Evolutionary conservation across 2,329 filamentous ascomycete genomes (phyloP), one percentile per base, ranked within the genome.

Genomic region (Pseudocercospora pini-densiflorae): DNA sequence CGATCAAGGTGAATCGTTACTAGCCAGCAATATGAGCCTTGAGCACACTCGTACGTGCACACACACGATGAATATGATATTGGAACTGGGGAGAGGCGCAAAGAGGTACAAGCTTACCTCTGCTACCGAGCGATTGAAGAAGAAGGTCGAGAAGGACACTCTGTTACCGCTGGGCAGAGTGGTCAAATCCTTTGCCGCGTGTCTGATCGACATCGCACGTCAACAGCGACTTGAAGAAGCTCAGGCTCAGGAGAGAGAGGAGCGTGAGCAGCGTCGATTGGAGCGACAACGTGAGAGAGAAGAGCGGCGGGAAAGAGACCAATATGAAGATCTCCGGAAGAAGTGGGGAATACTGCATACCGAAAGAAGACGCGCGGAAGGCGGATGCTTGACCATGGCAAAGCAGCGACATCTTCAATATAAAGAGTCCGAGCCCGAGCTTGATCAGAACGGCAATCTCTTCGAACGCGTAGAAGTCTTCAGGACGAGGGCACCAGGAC

Each of bases 381-480:
- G 58, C 33, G 55, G 64, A 31, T 57, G 72, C 24, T 51, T 64
- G 16, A 16, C 63, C 1, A 2, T 16, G 10, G 55, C 59, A 29
- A 75, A 75, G 55, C 62, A 60, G 33, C 53, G 65, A 1, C 74
- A 75, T 23, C 70, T 77, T 8, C 63, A 61, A 1, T 61, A 67
- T 4, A 69, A 68, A 1, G 57, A 67, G 10, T 59, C 57, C 7
- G 53, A 65, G 19, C 55, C 59, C 8, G 75, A 77, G 27, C 65
- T 70, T 24, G 81, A 83, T 58, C 75, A 78, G 0, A 79, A 82
- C 61, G 82, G 81, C 5, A 31, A 74, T 0, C 62, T 62, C 0
- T 81, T 83, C 58, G 77, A 80, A 59, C 79, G 81, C 5, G 51
- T 80, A 1, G 69, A 77, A 1, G 63, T 79, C 5, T 80, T 84